Evolutionary conservation across 768 basidiomycete genomes (phyloP), one percentile per base, ranked within the genome.

Genomic region (Termitomyces bulborhizus): DNA sequence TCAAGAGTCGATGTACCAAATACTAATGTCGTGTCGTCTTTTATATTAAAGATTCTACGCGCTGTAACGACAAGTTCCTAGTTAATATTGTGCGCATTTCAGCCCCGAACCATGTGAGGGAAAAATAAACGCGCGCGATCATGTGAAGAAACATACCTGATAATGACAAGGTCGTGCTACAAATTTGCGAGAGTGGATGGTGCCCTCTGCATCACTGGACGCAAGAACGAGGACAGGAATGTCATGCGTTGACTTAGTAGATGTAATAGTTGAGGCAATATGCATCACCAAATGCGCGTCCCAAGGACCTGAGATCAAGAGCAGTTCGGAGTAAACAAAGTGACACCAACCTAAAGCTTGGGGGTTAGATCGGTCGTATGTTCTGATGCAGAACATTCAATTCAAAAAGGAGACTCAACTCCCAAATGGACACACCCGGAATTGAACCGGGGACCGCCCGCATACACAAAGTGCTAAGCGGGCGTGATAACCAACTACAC

Each of bases 401-500:
- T n/a, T n/a, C n/a, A n/a, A 29, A 29, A 29, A 29, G 6, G 4
- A 6, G 29, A 29, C 3, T 3, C 29, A 29, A 29, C 6, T 4
- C 0, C 29, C 3, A 4, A 6, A 47, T 65, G 66, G 64, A 66
- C 65, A 63, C 63, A 65, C 60, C 64, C 63, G 62, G 66, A 66
- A 63, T 66, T 64, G 67, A 67, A 68, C 65, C 65, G 59, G 63
- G 60, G 48, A 65, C 66, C 63, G 57, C 65, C 65, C 65, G 65
- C 63, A 65, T 7, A 8, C 50, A 9, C 40, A 21, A 12, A 42
- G 4, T 68, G 67, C 66, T 63, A 66, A 68, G 65, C 65, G 66
- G 64, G 62, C 63, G 66, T 62, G 66, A 68, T 68, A 66, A 65
- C 67, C 66, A 66, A 66, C 66, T 66, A 68, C 66, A 66, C 66